Conservation (phyloP, 2,329 filamentous ascomycete genomes). For the Exophiala spinifera region DNA sequence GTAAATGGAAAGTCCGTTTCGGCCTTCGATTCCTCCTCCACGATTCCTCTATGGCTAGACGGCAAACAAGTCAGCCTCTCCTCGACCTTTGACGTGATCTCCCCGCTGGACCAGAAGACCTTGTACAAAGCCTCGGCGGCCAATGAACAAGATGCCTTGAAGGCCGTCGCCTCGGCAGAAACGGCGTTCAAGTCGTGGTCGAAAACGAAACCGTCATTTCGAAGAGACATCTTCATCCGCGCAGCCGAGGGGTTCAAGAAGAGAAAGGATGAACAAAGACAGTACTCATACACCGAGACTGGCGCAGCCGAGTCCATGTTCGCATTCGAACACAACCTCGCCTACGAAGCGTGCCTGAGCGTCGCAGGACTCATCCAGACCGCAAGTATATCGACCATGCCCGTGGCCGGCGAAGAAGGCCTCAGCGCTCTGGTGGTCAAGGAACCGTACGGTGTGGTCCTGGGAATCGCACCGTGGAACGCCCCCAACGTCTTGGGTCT, state of each 20-base stretch:
- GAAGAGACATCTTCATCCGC: constrained; percentile 67
- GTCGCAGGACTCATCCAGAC: constrained; percentile 22
- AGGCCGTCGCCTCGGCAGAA: constrained; percentile 61
- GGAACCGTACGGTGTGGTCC: constrained; percentile 74
- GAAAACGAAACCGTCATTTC: constrained; percentile 56
- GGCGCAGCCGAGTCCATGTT: constrained; percentile 45
- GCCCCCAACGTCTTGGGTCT: constrained; percentile 52
- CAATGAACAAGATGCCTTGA: constrained; percentile 53
- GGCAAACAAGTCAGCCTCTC: constrained; percentile 42
- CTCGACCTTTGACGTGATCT: constrained; percentile 50
- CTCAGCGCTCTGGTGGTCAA: constrained; percentile 64
- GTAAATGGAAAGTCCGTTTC: constrained; percentile 5
- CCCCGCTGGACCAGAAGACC: constrained; percentile 53
- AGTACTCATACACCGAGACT: constrained; percentile 60
- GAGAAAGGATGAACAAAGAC: constrained; percentile 58
- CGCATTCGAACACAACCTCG: constrained; percentile 29
- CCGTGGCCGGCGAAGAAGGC: constrained; percentile 47
- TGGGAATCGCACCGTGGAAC: constrained; percentile 78
- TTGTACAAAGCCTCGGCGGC: constrained; percentile 57
- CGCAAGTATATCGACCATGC: constrained; percentile 45
- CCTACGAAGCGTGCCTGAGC: constrained; percentile 19
- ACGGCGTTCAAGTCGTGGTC: constrained; percentile 68
- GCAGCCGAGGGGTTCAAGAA: constrained; percentile 61
- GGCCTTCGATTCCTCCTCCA: constrained; percentile 28
- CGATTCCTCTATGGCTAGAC: constrained; percentile 43